These are phyloP conservation scores for Beauveria australis DNA, from an alignment of 2,329 filamentous ascomycete species.

Conservation along the genomic window DNA sequence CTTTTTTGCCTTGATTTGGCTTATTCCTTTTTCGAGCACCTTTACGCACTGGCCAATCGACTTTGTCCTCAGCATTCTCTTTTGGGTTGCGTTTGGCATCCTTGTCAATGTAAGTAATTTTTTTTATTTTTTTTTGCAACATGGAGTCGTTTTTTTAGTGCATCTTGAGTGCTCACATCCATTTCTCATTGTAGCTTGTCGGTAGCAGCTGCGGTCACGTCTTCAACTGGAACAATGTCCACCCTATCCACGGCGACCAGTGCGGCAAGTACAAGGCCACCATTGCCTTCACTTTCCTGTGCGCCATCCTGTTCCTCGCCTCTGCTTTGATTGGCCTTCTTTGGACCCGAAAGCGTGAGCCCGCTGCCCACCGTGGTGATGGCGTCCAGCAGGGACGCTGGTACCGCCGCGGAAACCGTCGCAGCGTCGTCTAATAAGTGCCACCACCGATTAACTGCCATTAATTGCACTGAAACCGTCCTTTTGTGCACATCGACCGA, in stretches of 20 bases:
- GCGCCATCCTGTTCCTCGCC: constrained; percentile 61
- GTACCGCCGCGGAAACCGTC: constrained; percentile 33
- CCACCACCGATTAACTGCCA: background rate
- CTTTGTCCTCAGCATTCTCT: constrained; percentile 57
- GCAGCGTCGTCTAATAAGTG: constrained; percentile 33
- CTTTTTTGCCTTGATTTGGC: constrained; percentile 60
- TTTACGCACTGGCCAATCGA: constrained; percentile 68
- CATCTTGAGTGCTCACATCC: background rate
- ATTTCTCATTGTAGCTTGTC: constrained; percentile 24
- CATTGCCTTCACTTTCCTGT: constrained; percentile 64
- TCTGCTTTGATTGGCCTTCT: constrained; percentile 51
- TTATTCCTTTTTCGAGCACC: constrained; percentile 59
- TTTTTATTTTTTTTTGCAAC: background rate
- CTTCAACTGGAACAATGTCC: constrained; percentile 53
- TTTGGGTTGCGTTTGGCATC: constrained; percentile 63
- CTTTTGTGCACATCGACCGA: no score
- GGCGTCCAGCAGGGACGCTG: constrained; percentile 20
- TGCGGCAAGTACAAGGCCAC: constrained; percentile 65
- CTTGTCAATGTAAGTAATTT: constrained; percentile 48
- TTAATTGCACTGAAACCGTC: no score
- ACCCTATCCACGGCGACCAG: constrained; percentile 32
- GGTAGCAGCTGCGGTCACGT: constrained; percentile 44
- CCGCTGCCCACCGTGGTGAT: constrained; percentile 25
- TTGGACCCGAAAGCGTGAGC: constrained; percentile 38
- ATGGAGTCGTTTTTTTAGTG: no score